Evolutionary conservation across 805 yeast genomes (phyloP), one percentile per base, ranked within the genome.

Genomic region (Metschnikowia baotianmanensis): DNA sequence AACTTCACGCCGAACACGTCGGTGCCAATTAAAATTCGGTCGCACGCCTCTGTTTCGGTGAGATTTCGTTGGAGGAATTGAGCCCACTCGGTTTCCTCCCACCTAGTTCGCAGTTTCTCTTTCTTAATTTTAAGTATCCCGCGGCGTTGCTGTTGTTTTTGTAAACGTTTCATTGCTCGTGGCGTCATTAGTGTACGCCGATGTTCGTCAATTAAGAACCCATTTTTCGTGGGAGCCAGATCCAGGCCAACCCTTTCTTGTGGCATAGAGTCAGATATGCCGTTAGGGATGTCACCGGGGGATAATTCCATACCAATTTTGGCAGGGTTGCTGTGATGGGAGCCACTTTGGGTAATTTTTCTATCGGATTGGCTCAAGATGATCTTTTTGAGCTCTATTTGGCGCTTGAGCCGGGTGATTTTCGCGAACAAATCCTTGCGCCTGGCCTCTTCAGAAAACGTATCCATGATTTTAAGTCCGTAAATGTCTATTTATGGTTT

Each of bases 1-100:
- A 61, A 53, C 1, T 67, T 52, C 3, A 72, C 62, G 0, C 79
- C 77, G 56, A 65, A 78, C 23, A 58, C 55, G n/a, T 62, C 62
- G 4, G 70, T 71, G 23, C 67, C 64, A 9, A 78, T 61, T 11
- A 51, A 36, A 8, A 70, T 49, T 28, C 81, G 61, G 49, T 80
- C 83, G 39, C 71, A 68, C 42, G 58, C 55, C 36, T 70, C 77
- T 31, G 70, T 63, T 36, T 62, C 61, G 6, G 55, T 53, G 42
- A 63, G 61, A 39, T 72, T 65, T 39, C 44, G 50, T 11, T 10
- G 27, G n/a, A 15, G 17, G 23, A 34, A 28, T 11, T 29, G 23
- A n/a, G 16, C 18, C 43, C 43, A 40, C 19, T 17, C 28, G 5
- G 13, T 6, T 12, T 30, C 21, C 20, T 29, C 43, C 16, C 22